Percentiles rank a stretch among this genome's conserved stretches.
phyloP scores from a whole-genome alignment of 1,139 yeast species.

The Yamadazyma taylorii region DNA sequence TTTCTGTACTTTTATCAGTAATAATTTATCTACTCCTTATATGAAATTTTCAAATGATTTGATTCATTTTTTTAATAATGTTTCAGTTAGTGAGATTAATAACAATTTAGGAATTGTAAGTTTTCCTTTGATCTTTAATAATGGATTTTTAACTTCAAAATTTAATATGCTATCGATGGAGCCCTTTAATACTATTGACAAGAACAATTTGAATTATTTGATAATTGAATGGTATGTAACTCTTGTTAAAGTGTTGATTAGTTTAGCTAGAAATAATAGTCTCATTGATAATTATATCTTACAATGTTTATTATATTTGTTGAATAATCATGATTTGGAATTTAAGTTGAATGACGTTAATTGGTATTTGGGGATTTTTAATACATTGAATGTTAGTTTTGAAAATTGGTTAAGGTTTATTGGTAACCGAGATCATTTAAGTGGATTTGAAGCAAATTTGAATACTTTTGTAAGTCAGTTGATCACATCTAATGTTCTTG shows the following conservation, averaged over 20 bases:
- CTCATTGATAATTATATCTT: conserved; percentile 29
- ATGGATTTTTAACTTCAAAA: conserved; percentile 22
- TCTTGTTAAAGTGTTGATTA: conserved; percentile 32
- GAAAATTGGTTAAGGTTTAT: conserved; percentile 24
- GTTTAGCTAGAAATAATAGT: conserved; percentile 20
- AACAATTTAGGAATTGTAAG: conserved; percentile 45
- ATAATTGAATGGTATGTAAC: conserved; percentile 43
- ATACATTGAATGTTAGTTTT: conserved; percentile 19
- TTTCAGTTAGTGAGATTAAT: conserved; percentile 30
- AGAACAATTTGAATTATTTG: conserved; percentile 21
- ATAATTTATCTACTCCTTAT: conserved; percentile 14
- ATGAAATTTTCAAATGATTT: conserved; percentile 15
- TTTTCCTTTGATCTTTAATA: conserved; percentile 44
- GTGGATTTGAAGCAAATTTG: conserved; percentile 11
- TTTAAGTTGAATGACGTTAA: conserved; percentile 10
- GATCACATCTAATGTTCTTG: conserved; percentile 9
- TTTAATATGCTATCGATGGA: neutral
- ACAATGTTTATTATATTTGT: conserved; percentile 28
- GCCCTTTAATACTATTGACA: conserved; percentile 6
- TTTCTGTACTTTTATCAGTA: conserved; percentile 11
- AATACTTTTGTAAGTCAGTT: conserved; percentile 9
- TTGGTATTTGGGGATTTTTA: conserved; percentile 16
- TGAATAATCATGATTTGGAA: conserved; percentile 18
- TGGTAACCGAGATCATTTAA: conserved; percentile 2
- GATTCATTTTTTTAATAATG: conserved; percentile 23